phyloP scores from a whole-genome alignment of 345 rosid species.

The Linum tenue region DNA sequence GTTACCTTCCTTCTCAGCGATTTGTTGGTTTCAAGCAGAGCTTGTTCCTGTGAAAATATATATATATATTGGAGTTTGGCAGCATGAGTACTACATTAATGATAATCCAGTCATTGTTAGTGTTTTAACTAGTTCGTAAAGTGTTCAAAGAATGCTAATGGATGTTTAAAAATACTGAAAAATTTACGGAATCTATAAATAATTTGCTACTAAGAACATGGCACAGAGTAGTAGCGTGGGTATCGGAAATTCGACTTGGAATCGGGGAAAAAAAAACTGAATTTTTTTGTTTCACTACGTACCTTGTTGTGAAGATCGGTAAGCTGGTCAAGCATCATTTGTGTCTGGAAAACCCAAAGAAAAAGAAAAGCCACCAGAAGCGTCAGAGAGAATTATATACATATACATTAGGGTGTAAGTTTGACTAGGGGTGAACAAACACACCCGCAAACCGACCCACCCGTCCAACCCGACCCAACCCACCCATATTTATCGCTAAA shows the following conservation, averaged over 20 bases:
- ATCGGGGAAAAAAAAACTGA: neutral
- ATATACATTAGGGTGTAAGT: neutral
- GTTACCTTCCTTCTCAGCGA: slow-evolving; percentile 39
- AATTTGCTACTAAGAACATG: no score
- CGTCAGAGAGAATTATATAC: neutral
- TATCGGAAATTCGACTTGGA: neutral
- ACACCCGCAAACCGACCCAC: no score
- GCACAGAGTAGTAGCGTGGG: no score
- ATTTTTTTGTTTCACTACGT: neutral
- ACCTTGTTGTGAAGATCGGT: slow-evolving; percentile 49
- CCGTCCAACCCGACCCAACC: no score
- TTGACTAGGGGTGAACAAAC: no score
- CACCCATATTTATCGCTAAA: no score
- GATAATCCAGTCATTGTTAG: neutral
- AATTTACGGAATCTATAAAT: no score
- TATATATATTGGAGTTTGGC: neutral
- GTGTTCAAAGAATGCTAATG: no score
- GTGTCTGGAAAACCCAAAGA: slow-evolving; percentile 33
- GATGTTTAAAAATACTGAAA: no score
- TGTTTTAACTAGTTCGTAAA: no score
- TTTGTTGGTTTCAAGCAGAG: slow-evolving; percentile 35
- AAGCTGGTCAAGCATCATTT: slow-evolving; percentile 39
- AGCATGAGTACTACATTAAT: neutral
- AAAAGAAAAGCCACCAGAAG: neutral
- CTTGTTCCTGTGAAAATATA: slow-evolving; percentile 40